Conservation (phyloP, 2,329 filamentous ascomycete species). For the Xylariaceae sp. region DNA sequence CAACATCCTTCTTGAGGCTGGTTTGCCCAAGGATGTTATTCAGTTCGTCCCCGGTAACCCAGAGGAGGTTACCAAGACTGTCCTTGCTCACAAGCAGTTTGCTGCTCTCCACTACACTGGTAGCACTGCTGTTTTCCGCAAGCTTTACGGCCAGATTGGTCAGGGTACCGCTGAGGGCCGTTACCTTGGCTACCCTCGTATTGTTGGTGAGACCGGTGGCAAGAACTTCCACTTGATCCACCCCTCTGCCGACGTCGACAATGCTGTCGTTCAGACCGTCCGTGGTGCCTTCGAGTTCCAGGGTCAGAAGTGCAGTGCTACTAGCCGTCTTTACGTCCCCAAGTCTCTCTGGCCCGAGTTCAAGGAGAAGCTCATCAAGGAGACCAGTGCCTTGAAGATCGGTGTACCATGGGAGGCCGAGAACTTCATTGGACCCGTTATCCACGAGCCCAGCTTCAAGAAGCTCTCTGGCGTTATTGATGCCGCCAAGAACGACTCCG, state of each 20-base stretch:
- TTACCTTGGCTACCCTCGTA: constrained; percentile 79
- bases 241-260: constrained; percentile 67
- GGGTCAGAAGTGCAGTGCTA: constrained; percentile 86
- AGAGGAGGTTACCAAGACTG: constrained; percentile 72
- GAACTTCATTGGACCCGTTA: constrained; percentile 84
- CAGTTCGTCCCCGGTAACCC: constrained; percentile 91
- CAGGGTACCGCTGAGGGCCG: constrained; percentile 72
- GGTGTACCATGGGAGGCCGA: constrained; percentile 63
- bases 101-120: constrained; percentile 94
- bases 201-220: constrained; percentile 85
- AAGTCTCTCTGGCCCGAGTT: constrained; percentile 70
- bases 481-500: constrained; percentile 67
- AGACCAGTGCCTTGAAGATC: constrained; percentile 64
- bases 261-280: constrained; percentile 75
- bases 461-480: constrained; percentile 75
- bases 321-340: constrained; percentile 73
- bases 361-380: constrained; percentile 59
- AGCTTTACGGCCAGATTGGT: constrained; percentile 81
- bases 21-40: constrained; percentile 81
- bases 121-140: constrained; percentile 84
- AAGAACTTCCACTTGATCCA: constrained; percentile 92
- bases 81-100: constrained; percentile 73
- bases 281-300: constrained; percentile 88
- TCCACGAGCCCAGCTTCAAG: constrained; percentile 75
- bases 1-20: constrained; percentile 85